Evolutionary conservation across 2,329 filamentous ascomycete species (phyloP), one percentile per base, ranked within the genome.

Genomic region (Trichoderma sp.): DNA sequence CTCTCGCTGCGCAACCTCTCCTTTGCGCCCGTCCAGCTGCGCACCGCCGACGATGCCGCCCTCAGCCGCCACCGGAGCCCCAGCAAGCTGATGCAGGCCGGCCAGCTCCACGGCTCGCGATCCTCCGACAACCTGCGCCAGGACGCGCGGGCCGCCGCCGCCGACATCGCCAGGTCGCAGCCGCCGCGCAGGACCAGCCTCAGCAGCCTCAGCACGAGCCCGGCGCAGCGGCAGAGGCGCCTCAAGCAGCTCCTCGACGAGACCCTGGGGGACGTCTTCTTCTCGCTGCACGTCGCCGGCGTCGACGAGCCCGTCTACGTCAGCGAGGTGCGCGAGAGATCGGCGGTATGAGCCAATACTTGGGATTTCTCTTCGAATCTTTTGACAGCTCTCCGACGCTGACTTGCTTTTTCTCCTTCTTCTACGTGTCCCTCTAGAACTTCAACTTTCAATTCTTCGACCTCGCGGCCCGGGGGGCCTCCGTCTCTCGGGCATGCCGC

Each of bases 361-460:
- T 39, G 45, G 48, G 21, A 24, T 24, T 47, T 30, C 14, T 39
- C 21, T 41, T 59, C 45, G 30, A 44, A 44, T 39, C 34, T 39
- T 41, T 39, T 64, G 14, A 50, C 55, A 48, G 39, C 28, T 62
- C 51, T n/a, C 41, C 44, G 54, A 64, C 43, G 56, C 62, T 67
- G 45, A 51, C 5, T 17, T 34, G 17, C 28, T 54, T 62, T 54
- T 26, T 9, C 7, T 30, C 7, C 21, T 24, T 47, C 28, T 34
- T n/a, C 7, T 39, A 14, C 9, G 45, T 28, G 30, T 44, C 59
- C 24, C 30, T 47, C 9, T 64, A 85, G 84, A 97, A 97, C 75
- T 95, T 95, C 68, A 92, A 90, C 71, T 98, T 97, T 75, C 87
- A 87, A 50, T 90, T 91, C 74, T 96, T 97, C 74, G 90, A 96